Evolutionary conservation across 164 flowering plant genomes (phyloP).

Genomic region (Annona squamosa): DNA sequence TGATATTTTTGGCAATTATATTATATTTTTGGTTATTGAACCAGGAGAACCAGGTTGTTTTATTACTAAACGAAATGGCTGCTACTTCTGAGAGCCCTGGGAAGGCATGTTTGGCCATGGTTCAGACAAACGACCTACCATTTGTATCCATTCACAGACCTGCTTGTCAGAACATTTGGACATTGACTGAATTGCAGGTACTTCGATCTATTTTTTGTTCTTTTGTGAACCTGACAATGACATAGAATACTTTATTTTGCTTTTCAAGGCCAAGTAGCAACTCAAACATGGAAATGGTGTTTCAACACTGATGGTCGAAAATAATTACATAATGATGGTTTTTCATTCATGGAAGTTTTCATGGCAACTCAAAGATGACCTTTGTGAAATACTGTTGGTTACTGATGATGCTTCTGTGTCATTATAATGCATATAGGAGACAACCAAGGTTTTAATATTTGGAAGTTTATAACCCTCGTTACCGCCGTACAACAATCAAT

Average conservation of each 20-base stretch:
- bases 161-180: slow-evolving; percentile 39
- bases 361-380: too few species aligned
- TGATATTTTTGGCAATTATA: neutral
- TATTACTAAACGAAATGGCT: slow-evolving; percentile 53
- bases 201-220: neutral
- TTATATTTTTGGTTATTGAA: slow-evolving; percentile 6
- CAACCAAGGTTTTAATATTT: too few species aligned
- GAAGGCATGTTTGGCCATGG: slow-evolving; percentile 58
- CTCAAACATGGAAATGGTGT: too few species aligned
- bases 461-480: too few species aligned
- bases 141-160: slow-evolving; percentile 54
- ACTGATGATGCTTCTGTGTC: too few species aligned
- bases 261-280: too few species aligned
- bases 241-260: neutral
- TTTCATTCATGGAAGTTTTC: too few species aligned
- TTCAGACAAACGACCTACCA: slow-evolving; percentile 59
- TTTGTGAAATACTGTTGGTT: too few species aligned
- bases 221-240: neutral
- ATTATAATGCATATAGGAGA: too few species aligned
- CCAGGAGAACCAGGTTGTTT: slow-evolving; percentile 81
- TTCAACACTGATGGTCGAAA: too few species aligned
- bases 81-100: slow-evolving; percentile 54
- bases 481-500: too few species aligned
- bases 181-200: slow-evolving; percentile 63
- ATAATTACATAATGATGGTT: too few species aligned